Percentiles rank a stretch among this genome's conserved stretches.
Conservation (phyloP, 768 basidiomycete species). For the Coprinellus aureogranulatus region DNA sequence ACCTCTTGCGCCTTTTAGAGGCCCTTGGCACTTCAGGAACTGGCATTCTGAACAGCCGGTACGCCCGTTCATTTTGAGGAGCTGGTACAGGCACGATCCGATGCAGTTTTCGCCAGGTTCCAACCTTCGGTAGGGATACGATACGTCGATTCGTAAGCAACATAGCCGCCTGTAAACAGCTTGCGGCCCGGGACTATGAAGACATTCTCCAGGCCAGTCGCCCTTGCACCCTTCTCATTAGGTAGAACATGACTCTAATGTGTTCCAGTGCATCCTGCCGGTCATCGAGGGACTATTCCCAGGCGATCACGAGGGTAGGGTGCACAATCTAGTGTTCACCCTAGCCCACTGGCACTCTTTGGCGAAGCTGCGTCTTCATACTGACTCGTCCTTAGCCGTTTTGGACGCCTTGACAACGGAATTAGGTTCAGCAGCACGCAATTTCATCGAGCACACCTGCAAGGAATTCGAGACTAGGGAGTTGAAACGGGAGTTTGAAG, state of each 20-base stretch:
- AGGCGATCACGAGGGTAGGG: slow-evolving; percentile 12
- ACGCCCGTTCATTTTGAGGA: too few species aligned
- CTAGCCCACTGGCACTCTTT: slow-evolving; percentile 29
- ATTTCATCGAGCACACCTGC: slow-evolving; percentile 28
- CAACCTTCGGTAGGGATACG: slow-evolving; percentile 25
- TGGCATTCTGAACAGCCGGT: too few species aligned
- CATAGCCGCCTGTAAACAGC: slow-evolving; percentile 28
- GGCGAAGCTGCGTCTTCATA: slow-evolving; percentile 21
- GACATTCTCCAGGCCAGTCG: slow-evolving; percentile 34
- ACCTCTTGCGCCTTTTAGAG: not conserved
- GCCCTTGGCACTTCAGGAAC: slow-evolving; percentile 5
- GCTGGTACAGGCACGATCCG: not conserved
- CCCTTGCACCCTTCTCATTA: too few species aligned
- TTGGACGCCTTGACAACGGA: slow-evolving; percentile 23
- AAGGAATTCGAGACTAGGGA: slow-evolving; percentile 28
- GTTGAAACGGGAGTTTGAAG: slow-evolving; percentile 36
- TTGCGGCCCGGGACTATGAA: slow-evolving; percentile 35
- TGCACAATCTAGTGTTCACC: slow-evolving; percentile 19
- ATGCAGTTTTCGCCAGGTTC: slow-evolving; percentile 24
- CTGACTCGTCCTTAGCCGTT: slow-evolving; percentile 18
- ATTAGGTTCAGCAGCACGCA: slow-evolving; percentile 26
- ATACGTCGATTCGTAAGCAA: slow-evolving; percentile 32
- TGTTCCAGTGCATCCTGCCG: slow-evolving; percentile 38
- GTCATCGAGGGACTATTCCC: slow-evolving; percentile 35
- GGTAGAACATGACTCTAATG: too few species aligned